Base-by-base conservation (phyloP, 1,284 basidiomycete species). In the Puccinia hordei region DNA sequence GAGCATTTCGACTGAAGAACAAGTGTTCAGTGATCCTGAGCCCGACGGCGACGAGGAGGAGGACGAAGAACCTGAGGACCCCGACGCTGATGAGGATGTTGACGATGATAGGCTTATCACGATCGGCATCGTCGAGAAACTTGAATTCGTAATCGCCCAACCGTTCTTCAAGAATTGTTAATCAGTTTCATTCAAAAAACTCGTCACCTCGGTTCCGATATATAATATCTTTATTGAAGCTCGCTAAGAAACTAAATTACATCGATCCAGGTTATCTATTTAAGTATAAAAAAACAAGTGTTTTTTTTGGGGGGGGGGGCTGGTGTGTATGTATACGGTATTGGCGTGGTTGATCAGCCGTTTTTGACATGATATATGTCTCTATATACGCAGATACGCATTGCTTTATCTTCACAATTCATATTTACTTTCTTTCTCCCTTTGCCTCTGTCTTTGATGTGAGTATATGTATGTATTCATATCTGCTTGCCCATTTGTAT, bases 111-210 rank as follows among this genome's bases (percentile, higher is more conserved):
- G 27, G 22, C 38, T 27, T 0, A 41, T 53, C 27, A 55, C 30
- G 0, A 55, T 78, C 53, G 76, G 65, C 15, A 41, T 78, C 24
- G 65, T 41, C 17, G 76, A 78, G 53, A 63, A 66, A 41, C 49
- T 78, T 6, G 63, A 78, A 61, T 78, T 78, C 51, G 65, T 78
- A 1, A 59, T 44, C 13, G 65, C 53, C 51, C 63, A 78, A 71
- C 76, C 76, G 2, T 49, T 78, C 38, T 78, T 78, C 55, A 78
- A 53, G 24, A 78, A 69, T 41, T 78, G 76, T 27, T 78, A 27
- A 78, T 24, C 38, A n/a, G 8, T 6, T 66, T 15, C 35, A 46
- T 35, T 24, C 17, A 46, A 38, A 66, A 66, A 22, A 66, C 22
- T 55, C 53, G 19, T 8, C 46, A 19, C 46, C 10, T 49, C 15